Conservation (phyloP, 228 moss, liverwort and hornwort genomes). For the Sphagnum fallax region DNA sequence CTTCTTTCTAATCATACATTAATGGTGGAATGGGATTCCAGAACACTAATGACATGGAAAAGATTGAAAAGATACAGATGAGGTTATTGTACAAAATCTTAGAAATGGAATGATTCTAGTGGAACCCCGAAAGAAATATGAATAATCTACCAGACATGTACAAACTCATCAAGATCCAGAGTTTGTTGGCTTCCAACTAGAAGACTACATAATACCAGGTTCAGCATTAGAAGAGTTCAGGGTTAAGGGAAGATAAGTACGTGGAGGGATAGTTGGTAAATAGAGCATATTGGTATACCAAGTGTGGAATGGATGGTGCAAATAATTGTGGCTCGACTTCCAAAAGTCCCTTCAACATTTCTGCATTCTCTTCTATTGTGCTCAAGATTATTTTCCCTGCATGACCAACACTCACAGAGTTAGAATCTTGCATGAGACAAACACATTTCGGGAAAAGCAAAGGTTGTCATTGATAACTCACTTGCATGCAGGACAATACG, state of each 20-base stretch:
- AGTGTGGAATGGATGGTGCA: slow-evolving; percentile 80
- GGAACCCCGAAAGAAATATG: too few species aligned
- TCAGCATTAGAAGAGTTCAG: slow-evolving; percentile 35
- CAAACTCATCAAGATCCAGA: too few species aligned
- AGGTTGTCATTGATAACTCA: too few species aligned
- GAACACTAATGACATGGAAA: too few species aligned
- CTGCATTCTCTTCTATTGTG: slow-evolving; percentile 76
- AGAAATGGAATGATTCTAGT: too few species aligned
- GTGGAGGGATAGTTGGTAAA: slow-evolving; percentile 87
- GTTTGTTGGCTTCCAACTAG: too few species aligned
- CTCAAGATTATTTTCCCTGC: slow-evolving; percentile 91
- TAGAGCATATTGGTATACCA: slow-evolving; percentile 88
- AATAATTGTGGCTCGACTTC: slow-evolving; percentile 76
- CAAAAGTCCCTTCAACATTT: slow-evolving; percentile 76
- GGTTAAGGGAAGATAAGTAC: slow-evolving; percentile 66
- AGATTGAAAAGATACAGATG: too few species aligned
- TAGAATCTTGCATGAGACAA: neutral
- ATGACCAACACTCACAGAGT: neutral
- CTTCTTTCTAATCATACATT: too few species aligned
- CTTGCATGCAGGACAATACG: too few species aligned
- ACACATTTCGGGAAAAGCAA: neutral
- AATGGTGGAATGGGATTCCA: too few species aligned
- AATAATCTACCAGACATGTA: too few species aligned
- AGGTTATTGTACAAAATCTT: too few species aligned
- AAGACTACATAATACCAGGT: neutral